Conservation (phyloP, 2,329 filamentous ascomycete species). For the Cladosporium oxysporum region DNA sequence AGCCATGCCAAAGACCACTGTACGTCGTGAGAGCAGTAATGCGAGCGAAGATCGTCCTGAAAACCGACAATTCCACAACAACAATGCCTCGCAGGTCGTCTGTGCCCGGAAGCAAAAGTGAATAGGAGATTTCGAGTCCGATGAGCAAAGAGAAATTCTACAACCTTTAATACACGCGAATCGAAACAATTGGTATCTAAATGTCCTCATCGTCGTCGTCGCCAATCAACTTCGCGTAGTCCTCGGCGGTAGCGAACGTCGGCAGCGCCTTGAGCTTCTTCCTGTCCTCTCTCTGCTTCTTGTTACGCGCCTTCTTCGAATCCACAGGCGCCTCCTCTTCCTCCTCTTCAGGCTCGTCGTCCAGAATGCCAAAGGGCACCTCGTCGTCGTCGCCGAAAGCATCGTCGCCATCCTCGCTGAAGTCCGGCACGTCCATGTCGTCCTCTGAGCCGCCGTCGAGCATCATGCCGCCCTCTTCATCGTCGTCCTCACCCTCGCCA, state of each 20-base stretch:
- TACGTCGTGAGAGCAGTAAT: too few relatives aligned
- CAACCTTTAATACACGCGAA: constrained; percentile 1
- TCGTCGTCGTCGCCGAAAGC: constrained; percentile 51
- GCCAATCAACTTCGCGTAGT: constrained; percentile 71
- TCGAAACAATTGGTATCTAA: constrained; percentile 14
- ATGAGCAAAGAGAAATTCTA: neutral
- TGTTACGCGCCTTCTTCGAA: constrained; percentile 40
- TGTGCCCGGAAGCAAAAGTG: neutral
- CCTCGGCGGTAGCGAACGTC: constrained; percentile 88
- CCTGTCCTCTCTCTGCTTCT: constrained; percentile 62
- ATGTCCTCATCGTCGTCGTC: constrained; percentile 29
- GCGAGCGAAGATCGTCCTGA: neutral
- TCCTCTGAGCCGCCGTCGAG: constrained; percentile 53
- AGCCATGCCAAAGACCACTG: too few relatives aligned
- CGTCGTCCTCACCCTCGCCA: constrained; percentile 49
- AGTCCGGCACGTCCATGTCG: constrained; percentile 51
- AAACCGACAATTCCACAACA: too few relatives aligned
- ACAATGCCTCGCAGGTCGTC: too few relatives aligned
- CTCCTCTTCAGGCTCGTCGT: constrained; percentile 49
- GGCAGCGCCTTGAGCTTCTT: constrained; percentile 87
- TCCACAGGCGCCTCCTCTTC: constrained; percentile 46
- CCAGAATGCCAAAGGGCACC: constrained; percentile 56
- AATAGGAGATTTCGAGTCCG: neutral
- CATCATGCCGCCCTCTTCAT: constrained; percentile 46
- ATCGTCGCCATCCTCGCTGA: constrained; percentile 44